phyloP scores from a whole-genome alignment of 1,139 yeast species.

The Suhomyces anneliseae region DNA sequence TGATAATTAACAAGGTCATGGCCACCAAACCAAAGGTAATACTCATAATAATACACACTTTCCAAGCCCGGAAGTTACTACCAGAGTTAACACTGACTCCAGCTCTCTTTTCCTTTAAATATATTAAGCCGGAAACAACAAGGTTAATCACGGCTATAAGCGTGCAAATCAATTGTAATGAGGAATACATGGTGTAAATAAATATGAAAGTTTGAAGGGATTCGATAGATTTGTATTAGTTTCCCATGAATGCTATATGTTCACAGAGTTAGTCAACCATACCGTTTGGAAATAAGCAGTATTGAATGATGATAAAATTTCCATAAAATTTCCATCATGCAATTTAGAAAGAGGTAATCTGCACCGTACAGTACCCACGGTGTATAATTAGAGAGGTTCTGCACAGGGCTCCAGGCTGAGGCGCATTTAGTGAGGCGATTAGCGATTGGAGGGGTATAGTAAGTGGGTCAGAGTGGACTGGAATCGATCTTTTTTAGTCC shows the following conservation, averaged over 20 bases:
- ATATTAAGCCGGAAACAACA: constrained; percentile 21
- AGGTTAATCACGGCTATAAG: constrained; percentile 24
- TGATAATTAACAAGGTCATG: constrained; percentile 9
- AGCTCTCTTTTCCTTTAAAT: constrained; percentile 17
- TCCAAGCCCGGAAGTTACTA: constrained; percentile 23
- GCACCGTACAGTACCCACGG: constrained; percentile 1
- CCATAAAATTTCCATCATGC: background rate
- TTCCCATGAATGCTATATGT: background rate
- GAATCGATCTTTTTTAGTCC: background rate
- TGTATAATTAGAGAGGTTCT: background rate
- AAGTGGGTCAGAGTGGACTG: background rate
- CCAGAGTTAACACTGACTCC: constrained; percentile 24
- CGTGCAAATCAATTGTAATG: constrained; percentile 20
- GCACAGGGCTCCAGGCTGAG: background rate
- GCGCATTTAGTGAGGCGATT: background rate
- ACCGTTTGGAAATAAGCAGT: background rate
- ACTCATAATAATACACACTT: constrained; percentile 24
- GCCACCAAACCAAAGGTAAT: constrained; percentile 23
- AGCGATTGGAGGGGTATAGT: background rate
- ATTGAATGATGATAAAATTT: too few species aligned
- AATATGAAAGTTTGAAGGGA: background rate
- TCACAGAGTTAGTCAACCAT: background rate
- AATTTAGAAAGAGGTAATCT: background rate
- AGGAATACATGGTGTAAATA: constrained; percentile 8
- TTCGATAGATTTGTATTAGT: background rate